Conservation (phyloP, 2,329 filamentous ascomycete species). For the Ascochyta lentis region DNA sequence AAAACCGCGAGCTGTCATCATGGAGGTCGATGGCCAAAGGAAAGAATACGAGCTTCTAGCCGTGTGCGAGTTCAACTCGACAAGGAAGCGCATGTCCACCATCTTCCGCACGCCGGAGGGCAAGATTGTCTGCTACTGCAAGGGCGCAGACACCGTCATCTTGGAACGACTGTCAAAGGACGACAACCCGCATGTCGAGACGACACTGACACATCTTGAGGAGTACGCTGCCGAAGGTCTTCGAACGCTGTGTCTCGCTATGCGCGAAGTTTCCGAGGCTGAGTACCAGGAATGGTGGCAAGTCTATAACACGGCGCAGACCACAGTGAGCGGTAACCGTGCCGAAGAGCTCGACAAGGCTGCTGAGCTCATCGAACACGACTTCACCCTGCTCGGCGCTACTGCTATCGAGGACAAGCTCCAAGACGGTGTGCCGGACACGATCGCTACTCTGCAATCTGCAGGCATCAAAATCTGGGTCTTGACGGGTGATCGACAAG, state of each 20-base stretch:
- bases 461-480: conserved; percentile 99
- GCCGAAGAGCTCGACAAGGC: conserved; percentile 97
- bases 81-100: conserved; percentile 95
- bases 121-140: conserved; percentile 91
- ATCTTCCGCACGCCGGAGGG: conserved; percentile 97
- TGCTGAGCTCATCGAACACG: conserved; percentile 91
- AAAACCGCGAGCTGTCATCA: conserved; percentile 86
- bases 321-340: conserved; percentile 89
- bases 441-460: conserved; percentile 94
- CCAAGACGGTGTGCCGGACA: conserved; percentile 97
- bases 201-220: conserved; percentile 93
- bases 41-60: conserved; percentile 89
- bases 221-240: conserved; percentile 97
- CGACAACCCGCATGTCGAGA: conserved; percentile 81
- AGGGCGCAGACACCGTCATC: conserved; percentile 97
- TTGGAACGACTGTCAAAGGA: conserved; percentile 84
- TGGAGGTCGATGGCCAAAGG: conserved; percentile 73
- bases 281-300: conserved; percentile 88
- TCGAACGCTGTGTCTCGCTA: conserved; percentile 90
- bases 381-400: conserved; percentile 88
- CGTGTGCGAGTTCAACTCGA: conserved; percentile 99
- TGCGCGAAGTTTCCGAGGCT: conserved; percentile 88
- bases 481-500: conserved; percentile 93
- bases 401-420: conserved; percentile 97
- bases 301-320: conserved; percentile 85